phyloP scores from a whole-genome alignment of 1,284 basidiomycete genomes.

The Trichosporon asahii region DNA sequence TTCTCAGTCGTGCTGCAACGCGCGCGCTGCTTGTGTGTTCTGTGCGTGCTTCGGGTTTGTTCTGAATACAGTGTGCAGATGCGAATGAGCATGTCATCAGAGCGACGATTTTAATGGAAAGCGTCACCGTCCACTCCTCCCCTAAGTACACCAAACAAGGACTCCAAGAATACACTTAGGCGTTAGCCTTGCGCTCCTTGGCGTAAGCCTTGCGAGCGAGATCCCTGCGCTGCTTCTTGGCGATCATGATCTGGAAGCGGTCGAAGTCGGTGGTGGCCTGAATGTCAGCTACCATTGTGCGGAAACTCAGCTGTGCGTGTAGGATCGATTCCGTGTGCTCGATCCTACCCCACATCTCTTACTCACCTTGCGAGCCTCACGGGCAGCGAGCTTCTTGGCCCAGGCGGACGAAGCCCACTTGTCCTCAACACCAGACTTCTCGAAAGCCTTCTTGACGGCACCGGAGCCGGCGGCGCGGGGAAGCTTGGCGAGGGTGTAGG shows the following conservation, averaged over 20 bases:
- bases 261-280: conserved; percentile 79
- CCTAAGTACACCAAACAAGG: conserved; percentile 7
- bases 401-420: conserved; percentile 77
- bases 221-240: conserved; percentile 57
- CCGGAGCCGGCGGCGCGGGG: conserved; percentile 83
- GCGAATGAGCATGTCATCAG: conserved; percentile 28
- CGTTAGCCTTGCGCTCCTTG: conserved; percentile 54
- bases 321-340: too few species aligned
- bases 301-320: too few species aligned
- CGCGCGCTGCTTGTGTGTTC: too few species aligned
- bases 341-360: too few species aligned
- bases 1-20: not conserved
- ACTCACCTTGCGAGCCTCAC: conserved; percentile 65
- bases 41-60: not conserved
- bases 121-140: conserved; percentile 10
- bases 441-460: conserved; percentile 79
- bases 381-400: conserved; percentile 84
- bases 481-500: conserved; percentile 75
- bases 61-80: conserved; percentile 14
- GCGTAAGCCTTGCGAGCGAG: conserved; percentile 52
- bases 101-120: conserved; percentile 18
- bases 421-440: conserved; percentile 57
- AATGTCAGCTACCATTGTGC: conserved; percentile 1
- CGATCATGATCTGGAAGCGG: conserved; percentile 63
- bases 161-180: conserved; percentile 32